Base-by-base conservation (phyloP, 768 basidiomycete species). In the Pulveroboletus sp. region DNA sequence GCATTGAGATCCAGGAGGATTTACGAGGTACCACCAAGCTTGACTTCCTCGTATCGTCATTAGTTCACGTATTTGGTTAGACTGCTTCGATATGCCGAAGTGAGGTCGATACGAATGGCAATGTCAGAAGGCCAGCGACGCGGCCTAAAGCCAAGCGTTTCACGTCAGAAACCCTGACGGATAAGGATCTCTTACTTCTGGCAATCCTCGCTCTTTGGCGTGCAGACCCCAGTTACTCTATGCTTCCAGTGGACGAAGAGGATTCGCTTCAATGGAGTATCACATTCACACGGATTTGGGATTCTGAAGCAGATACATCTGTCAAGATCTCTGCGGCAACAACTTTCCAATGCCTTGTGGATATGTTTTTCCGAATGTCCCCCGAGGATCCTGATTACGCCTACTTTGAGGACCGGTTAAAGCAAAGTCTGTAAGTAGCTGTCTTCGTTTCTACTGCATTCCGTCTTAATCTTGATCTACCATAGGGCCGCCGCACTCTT, bases 191-290 rank as follows among this genome's bases (percentile, higher is more conserved):
- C 14, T 73, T 93, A 8, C 67, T 88, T 9, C 71, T 90, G 3
- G 80, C 78, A 5, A 75, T 89, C n/a, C 69, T 89, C 8, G 75
- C 85, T 0, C 69, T 91, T 28, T 90, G 83, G 83, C 77, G 86
- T 17, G 62, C 74, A 1, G 74, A 77, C 40, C 73, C 77, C 0
- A 54, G 68, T 24, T 87, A 86, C 68, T 80, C 78, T 51, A 68
- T 81, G 47, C 70, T 73, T 26, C 74, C 73, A 7, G 62, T 78
- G 30, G 68, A 66, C 1, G 58, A 70, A 2, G 62, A 66, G 3
- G 73, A 78, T 9, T 64, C 76, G 21, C 67, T 73, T 0, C 62
- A 70, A 30, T 84, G 80, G 81, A 62, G 76, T 21, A 64, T 72
- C 21, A 65, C 72, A 33, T 69, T 72, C 15, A 69, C 79, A 27